Base-by-base conservation (phyloP, 495 filamentous ascomycete species). In the Xylaria telfairii region DNA sequence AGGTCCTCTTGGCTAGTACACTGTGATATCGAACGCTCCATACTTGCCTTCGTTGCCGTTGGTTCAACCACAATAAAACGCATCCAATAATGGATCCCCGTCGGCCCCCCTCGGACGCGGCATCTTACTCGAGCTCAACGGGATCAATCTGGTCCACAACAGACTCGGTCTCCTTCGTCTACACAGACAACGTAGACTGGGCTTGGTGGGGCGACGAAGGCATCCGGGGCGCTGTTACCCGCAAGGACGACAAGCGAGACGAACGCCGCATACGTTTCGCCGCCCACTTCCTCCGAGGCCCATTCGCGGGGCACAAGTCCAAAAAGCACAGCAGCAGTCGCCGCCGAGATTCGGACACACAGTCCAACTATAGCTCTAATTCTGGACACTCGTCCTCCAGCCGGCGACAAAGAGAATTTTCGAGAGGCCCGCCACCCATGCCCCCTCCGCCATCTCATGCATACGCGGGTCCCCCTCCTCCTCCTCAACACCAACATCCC, bases 221-320 rank as follows among this genome's bases (percentile, higher is more conserved):
- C 66, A 64, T 78, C 15, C 73, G 71, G n/a, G 76, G 76, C 30
- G 76, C 76, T 44, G 76, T 78, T 4, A 78, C 76, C 9, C 76
- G 76, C 10, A 66, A 57, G 44, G 72, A 74, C 34, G 76, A 78
- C 56, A 71, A 71, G 15, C 71, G 66, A 24, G 76, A 78, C 39
- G 69, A 75, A 53, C 32, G 39, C 7, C 75, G 75, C 54, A 44
- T 57, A n/a, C 71, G 71, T 6, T 62, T 76, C 44, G 75, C 75
- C 5, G 68, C 73, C 15, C 75, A 79, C 66, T 46, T 78, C 13
- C 47, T 79, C 46, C 75, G 77, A 34, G 76, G 73, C 7, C 76
- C 76, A 7, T 78, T 78, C 53, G 76, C 76, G 21, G 72, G 74
- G 28, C 56, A 73, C 68, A 72, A 71, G 68, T 39, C 68, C 69